Evolutionary conservation across 2,329 filamentous ascomycete genomes (phyloP), one percentile per base, ranked within the genome.

Genomic region (Botrytis tulipae): DNA sequence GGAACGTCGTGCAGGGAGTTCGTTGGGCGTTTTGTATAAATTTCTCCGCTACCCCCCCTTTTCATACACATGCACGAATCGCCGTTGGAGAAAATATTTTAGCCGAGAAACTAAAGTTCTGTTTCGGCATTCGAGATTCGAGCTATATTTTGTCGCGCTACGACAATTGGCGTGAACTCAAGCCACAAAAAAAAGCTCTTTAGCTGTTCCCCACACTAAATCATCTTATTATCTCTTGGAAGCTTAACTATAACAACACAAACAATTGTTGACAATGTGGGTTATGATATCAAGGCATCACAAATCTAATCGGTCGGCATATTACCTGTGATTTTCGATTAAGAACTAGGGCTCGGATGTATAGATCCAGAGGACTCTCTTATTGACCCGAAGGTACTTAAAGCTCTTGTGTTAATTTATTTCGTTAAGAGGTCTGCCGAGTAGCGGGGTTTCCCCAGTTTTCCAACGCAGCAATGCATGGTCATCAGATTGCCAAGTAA

Each of bases 401-500:
- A 72, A 7, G 44, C 57, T 25, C 10, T 16, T n/a, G 40, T 35
- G n/a, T 48, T 14, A 16, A n/a, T 42, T 46, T 46, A 8, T 57
- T 35, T 35, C 37, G 66, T 46, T 59, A n/a, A n/a, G 32, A 32
- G 32, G 5, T n/a, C 25, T 57, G 22, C 40, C n/a, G 29, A 25
- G 46, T 29, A 44, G 18, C 46, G 29, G 32, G 35, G 59, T 25
- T 66, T 71, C 44, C 48, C 48, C 46, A 66, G 62, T 66, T 67
- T 54, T 25, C 9, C 44, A 66, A 65, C 57, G 37, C 66, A 67
- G 29, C 25, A 37, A 22, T 46, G 66, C 70, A 62, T 72, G 40
- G 70, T 59, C 70, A 44, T 72, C 46, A 25, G 48, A n/a, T 59
- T 59, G 61, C 61, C 61, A 67, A 46, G 48, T 32, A 22, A 44